Base-by-base conservation (phyloP, 1,284 basidiomycete genomes). In the Malassezia psittaci region DNA sequence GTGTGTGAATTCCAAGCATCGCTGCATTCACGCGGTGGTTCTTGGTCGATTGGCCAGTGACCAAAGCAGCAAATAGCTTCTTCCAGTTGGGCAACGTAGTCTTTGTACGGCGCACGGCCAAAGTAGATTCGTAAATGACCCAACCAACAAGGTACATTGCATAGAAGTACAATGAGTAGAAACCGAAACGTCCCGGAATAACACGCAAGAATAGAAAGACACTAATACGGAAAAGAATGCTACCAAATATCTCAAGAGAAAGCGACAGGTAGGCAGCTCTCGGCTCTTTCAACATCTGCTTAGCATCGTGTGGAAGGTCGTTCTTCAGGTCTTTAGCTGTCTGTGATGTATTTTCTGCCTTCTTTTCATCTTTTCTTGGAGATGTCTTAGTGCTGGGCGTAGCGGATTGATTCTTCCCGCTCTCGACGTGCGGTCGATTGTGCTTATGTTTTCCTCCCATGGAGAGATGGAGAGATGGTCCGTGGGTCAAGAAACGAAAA, bases 131-230 rank as follows among this genome's bases (percentile, higher is more conserved):
- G 57, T 64, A 70, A 35, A 66, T 36, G 5, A 46, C 24, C 10
- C 67, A 68, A n/a, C 66, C 62, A 19, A 58, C 49, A 5, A 66
- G 62, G 44, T 55, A 60, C 0, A 59, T 60, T 9, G 41, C 34
- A 21, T 48, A 57, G 2, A 43, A 13, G 16, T 48, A 19, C 15
- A 56, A 16, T 15, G 46, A 41, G 34, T 48, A 49, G 40, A 51
- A 48, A 15, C 50, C 50, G 13, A 63, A 40, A 3, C 56, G 49
- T 10, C 59, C 64, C 9, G 68, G 68, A 24, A 73, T 65, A 65
- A 69, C 65, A 9, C 68, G 63, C 48, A 73, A 43, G 51, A 69
- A 73, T 32, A 72, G 35, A 36, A 52, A 68, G 53, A 66, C 62
- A 35, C 54, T n/a, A 2, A 66, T 39, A 29, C 69, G 68, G 54